Evolutionary conservation across 495 filamentous ascomycete species (phyloP).

Genomic region (Penicillium herquei): DNA sequence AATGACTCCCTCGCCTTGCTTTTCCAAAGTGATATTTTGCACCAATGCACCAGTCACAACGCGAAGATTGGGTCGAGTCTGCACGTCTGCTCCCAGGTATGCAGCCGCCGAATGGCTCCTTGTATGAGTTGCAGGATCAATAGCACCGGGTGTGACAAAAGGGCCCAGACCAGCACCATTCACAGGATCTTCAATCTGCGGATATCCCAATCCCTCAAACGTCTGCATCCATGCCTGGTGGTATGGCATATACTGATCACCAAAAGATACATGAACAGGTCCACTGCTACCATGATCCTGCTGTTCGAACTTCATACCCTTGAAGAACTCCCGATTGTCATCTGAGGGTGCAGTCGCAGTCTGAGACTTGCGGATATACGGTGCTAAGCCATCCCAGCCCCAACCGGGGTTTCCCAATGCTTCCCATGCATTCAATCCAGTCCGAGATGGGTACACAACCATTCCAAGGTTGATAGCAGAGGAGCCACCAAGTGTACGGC

Average conservation of each 20-base stretch:
- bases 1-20: constrained; percentile 1
- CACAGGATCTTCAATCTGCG: constrained; percentile 18
- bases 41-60: constrained; percentile 28
- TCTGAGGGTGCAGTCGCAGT: constrained; percentile 12
- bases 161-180: constrained; percentile 16
- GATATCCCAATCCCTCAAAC: constrained; percentile 20
- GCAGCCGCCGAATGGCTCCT: constrained; percentile 43
- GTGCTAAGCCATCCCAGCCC: constrained; percentile 46
- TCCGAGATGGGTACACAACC: constrained; percentile 29
- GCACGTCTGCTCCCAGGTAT: constrained; percentile 9
- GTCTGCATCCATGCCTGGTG: constrained; percentile 24
- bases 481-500: constrained; percentile 56
- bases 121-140: constrained; percentile 21
- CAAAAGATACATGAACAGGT: constrained; percentile 26
- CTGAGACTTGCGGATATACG: constrained; percentile 35
- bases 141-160: constrained; percentile 12
- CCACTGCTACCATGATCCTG: constrained; percentile 19
- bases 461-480: constrained; percentile 49
- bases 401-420: constrained; percentile 53
- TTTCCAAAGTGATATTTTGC: constrained; percentile 16
- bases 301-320: constrained; percentile 13
- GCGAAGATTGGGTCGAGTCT: constrained; percentile 9
- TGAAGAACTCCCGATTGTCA: constrained; percentile 5
- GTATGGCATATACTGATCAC: constrained; percentile 19
- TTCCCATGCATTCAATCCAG: constrained; percentile 49